phyloP scores from a whole-genome alignment of 2,329 filamentous ascomycete genomes.

The Colletotrichum tanaceti region DNA sequence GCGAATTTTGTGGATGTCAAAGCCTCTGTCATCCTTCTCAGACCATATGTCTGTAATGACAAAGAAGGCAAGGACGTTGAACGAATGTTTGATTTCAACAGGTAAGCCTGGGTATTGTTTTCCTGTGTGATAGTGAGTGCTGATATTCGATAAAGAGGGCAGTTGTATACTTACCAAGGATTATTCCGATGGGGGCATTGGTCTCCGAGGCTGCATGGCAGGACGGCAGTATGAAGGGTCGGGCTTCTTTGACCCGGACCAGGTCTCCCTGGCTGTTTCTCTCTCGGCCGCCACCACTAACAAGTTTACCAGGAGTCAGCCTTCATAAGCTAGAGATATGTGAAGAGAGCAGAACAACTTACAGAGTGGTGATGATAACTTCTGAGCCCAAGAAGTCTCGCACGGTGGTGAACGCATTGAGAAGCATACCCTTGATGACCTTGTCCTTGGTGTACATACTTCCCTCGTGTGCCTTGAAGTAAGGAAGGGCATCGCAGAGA shows the following conservation, averaged over 20 bases:
- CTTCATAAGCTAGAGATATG: neutral
- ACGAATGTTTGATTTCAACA: slow-evolving; percentile 65
- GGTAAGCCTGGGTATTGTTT: slow-evolving; percentile 60
- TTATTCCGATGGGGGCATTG: slow-evolving; percentile 64
- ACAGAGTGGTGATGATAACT: slow-evolving; percentile 73
- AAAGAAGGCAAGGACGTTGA: slow-evolving; percentile 76
- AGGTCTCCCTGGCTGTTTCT: slow-evolving; percentile 59
- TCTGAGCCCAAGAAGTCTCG: slow-evolving; percentile 70
- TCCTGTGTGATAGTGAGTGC: slow-evolving; percentile 55
- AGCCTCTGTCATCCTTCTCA: slow-evolving; percentile 60
- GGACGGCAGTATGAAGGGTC: slow-evolving; percentile 29
- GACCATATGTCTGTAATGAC: slow-evolving; percentile 76
- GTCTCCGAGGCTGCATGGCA: slow-evolving; percentile 54
- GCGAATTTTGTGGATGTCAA: slow-evolving; percentile 64
- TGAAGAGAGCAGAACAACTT: slow-evolving; percentile 45
- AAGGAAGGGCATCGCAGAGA: slow-evolving; percentile 72
- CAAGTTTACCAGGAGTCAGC: slow-evolving; percentile 39
- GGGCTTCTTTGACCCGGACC: slow-evolving; percentile 53
- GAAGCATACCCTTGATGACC: slow-evolving; percentile 67
- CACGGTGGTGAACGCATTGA: slow-evolving; percentile 64
- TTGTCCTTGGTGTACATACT: slow-evolving; percentile 65
- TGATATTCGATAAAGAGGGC: too few species aligned
- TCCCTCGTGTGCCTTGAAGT: slow-evolving; percentile 71
- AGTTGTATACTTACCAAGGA: slow-evolving; percentile 58
- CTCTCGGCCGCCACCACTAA: slow-evolving; percentile 65